Conservation (phyloP, 345 rosid species). For the Eucalyptus sp. region DNA sequence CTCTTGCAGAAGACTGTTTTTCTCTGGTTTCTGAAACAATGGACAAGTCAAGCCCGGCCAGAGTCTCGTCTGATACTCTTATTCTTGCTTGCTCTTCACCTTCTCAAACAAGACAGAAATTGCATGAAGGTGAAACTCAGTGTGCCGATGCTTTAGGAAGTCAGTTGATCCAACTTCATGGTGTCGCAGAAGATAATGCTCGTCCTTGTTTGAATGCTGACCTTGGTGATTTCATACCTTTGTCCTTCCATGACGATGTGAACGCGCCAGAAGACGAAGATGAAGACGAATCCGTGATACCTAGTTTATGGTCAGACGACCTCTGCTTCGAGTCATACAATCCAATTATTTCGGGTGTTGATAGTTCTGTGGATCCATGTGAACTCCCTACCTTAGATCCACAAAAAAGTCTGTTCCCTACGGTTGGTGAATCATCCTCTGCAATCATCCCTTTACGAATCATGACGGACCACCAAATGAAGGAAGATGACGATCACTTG, state of each 20-base stretch:
- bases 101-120: background rate
- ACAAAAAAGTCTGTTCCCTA: background rate
- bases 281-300: background rate
- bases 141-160: background rate
- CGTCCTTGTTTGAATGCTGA: background rate
- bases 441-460: background rate
- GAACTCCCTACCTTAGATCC: background rate
- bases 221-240: constrained; percentile 14
- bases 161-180: background rate
- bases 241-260: background rate
- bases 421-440: background rate
- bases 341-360: background rate
- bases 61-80: background rate
- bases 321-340: background rate
- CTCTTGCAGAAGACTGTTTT: background rate
- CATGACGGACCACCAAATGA: background rate
- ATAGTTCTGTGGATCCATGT: background rate
- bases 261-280: background rate
- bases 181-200: background rate
- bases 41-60: background rate
- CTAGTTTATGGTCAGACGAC: background rate
- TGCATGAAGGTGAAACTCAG: background rate
- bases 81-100: background rate
- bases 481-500: background rate
- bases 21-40: background rate